Evolutionary conservation across 345 rosid species (phyloP), one percentile per base, ranked within the genome.

Genomic region (Rhodamnia rubescens): DNA sequence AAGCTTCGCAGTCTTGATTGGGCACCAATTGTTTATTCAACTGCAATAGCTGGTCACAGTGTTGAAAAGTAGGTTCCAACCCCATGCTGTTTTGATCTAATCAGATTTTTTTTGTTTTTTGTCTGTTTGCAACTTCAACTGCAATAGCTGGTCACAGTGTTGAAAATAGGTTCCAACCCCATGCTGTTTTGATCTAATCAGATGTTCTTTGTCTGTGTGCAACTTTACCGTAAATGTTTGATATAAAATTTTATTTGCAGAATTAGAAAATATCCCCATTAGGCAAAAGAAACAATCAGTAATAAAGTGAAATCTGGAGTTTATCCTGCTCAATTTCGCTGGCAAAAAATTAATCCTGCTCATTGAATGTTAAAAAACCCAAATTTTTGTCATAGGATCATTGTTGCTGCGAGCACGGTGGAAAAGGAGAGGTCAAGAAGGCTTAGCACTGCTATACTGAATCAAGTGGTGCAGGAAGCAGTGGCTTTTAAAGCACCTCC

Each of bases 1-100:
- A 97, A 95, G 92, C 93, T 94, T 82, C 98, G 98, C 13, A 86
- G 84, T 87, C 98, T 95, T 93, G 90, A 91, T 53, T 97, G 99
- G 99, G 98, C 99, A 36, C 99, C 99, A 24, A 89, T 97, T 87
- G 97, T 95, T 85, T 97, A 95, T 89, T 95, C 98, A 87, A 94
- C 98, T 13, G 98, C 98, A 87, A 92, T 92, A 87, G 91, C 95
- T 85, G 98, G 97, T 87, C 92, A 93, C 11, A 94, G 95, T 85
- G 99, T 96, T 89, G 97, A 95, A 84, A 97, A 92, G 99, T 95
- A 91, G 15, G 92, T 87, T 61, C 83, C 85, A 54, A 52, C 61
- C 49, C 82, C 21, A 42, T 51, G 52, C 11, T 58, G 22, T 69
- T 81, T 24, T 85, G 57, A 53, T 75, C 52, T 29, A 52, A 32